Evolutionary conservation across 139 green algal genomes (phyloP), one percentile per base, ranked within the genome.

Genomic region (Nannochloris sp.): DNA sequence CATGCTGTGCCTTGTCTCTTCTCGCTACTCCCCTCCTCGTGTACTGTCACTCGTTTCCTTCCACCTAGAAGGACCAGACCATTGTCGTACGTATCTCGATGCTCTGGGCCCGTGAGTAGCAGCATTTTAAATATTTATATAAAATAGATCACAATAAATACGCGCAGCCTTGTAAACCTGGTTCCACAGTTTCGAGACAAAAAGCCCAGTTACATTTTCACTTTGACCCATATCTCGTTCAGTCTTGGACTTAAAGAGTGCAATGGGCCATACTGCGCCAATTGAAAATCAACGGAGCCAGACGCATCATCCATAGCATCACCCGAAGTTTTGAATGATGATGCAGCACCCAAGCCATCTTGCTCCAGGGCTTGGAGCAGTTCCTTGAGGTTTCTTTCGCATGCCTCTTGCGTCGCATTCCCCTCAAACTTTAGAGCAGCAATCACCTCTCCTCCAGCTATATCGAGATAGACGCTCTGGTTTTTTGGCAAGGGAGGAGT

Each of bases 191-290:
- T 40, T 4, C 0, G 3, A 40, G 33, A 40, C 33, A 23, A 23
- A 23, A 23, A 23, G 20, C 20, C 33, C 33, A 4, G 16, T 59
- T 29, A 59, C 2, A 70, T 46, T 36, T 63, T 65, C 1, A 88
- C 71, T 1, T 55, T 68, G 50, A 88, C 62, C 70, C 82, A 73
- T 48, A 88, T 56, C 71, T 88, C 82, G 55, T 87, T 88, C 6
- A 85, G 17, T 1, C 82, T 64, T 6, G 51, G 60, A 50, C 56
- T 63, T 26, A 88, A 57, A n/a, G 76, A 75, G 70, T 85, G 76
- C 37, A 85, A 59, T 1, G 72, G 67, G 3, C 81, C 81, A 16
- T 87, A 87, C 57, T 88, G 82, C 3, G 66, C 76, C 5, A 80
- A 51, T 5, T 79, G 69, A 63, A 87, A 85, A 40, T 69, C 56